Evolutionary conservation across 768 basidiomycete species (phyloP).

Genomic region (Dioszegia hungarica): DNA sequence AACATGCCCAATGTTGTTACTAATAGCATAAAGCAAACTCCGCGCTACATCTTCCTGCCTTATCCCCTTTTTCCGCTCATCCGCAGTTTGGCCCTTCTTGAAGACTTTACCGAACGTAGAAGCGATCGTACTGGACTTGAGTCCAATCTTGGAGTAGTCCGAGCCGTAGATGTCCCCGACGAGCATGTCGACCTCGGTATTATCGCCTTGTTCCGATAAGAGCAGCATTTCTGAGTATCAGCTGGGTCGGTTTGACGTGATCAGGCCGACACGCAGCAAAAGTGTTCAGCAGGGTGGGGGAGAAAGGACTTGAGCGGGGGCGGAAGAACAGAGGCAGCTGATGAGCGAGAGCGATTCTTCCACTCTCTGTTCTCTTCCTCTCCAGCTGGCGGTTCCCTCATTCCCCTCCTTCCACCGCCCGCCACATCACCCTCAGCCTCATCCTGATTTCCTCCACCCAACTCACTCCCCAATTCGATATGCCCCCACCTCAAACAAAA

Average conservation of each 20-base stretch:
- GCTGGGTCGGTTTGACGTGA: too few relatives aligned
- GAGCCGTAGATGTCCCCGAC: slow-evolving; percentile 99
- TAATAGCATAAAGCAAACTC: slow-evolving; percentile 89
- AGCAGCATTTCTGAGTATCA: slow-evolving; percentile 78
- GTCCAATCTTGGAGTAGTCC: slow-evolving; percentile 88
- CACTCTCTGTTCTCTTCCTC: too few relatives aligned
- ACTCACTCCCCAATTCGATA: too few relatives aligned
- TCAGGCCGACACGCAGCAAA: too few relatives aligned
- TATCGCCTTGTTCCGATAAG: slow-evolving; percentile 89
- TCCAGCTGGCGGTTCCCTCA: too few relatives aligned
- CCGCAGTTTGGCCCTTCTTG: slow-evolving; percentile 59
- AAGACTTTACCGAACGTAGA: slow-evolving; percentile 99
- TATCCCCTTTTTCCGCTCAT: slow-evolving; percentile 70
- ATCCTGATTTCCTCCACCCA: too few relatives aligned
- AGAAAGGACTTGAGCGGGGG: not conserved
- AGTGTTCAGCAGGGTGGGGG: not conserved
- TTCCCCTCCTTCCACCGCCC: too few relatives aligned
- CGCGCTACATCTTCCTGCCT: slow-evolving; percentile 88
- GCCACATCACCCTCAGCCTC: too few relatives aligned
- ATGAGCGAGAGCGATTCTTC: too few relatives aligned
- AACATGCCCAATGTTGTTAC: slow-evolving; percentile 99
- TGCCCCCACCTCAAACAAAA: too few relatives aligned
- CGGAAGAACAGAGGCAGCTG: not conserved
- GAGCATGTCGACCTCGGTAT: slow-evolving; percentile 92
- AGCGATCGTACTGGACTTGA: slow-evolving; percentile 97